These are phyloP conservation scores for Grammothele lineata DNA, from an alignment of 768 basidiomycete species.

Conservation along the genomic window DNA sequence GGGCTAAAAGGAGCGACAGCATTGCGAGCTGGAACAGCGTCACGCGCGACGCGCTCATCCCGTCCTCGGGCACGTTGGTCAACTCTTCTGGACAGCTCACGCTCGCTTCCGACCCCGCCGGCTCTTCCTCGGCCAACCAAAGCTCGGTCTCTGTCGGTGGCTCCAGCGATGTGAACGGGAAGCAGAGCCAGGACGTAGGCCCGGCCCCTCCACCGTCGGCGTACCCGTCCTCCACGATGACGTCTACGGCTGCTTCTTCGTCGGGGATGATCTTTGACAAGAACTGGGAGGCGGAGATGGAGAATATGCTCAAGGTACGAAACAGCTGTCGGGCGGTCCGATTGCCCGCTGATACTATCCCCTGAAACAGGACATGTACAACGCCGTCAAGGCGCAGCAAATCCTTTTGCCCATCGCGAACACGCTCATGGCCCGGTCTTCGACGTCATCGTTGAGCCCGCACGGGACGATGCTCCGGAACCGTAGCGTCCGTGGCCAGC, in stretches of 20 bases:
- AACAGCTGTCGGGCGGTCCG: background rate
- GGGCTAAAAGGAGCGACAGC: conserved; percentile 76
- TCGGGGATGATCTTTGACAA: conserved; percentile 44
- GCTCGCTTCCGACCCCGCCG: conserved; percentile 16
- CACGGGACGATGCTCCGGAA: conserved; percentile 49
- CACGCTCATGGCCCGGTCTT: conserved; percentile 37
- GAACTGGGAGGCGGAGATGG: conserved; percentile 85
- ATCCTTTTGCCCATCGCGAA: conserved; percentile 77
- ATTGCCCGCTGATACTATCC: background rate
- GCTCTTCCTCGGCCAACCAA: conserved; percentile 44
- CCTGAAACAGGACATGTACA: conserved; percentile 80
- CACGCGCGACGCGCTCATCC: conserved; percentile 51
- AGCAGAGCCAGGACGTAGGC: conserved; percentile 32
- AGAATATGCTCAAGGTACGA: conserved; percentile 74
- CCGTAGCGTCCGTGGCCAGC: conserved; percentile 61
- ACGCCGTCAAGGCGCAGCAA: conserved; percentile 84
- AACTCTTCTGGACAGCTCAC: conserved; percentile 26
- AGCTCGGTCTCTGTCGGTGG: conserved; percentile 64
- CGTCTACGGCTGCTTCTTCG: conserved; percentile 3
- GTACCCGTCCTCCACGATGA: background rate
- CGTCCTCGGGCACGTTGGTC: conserved; percentile 27
- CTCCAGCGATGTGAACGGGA: conserved; percentile 30
- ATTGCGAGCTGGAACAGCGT: conserved; percentile 84
- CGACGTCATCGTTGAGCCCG: conserved; percentile 56
- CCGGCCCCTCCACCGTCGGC: conserved; percentile 22